Conservation (phyloP, 371 early-diverging fungal species). For the Funneliformis caledonium region DNA sequence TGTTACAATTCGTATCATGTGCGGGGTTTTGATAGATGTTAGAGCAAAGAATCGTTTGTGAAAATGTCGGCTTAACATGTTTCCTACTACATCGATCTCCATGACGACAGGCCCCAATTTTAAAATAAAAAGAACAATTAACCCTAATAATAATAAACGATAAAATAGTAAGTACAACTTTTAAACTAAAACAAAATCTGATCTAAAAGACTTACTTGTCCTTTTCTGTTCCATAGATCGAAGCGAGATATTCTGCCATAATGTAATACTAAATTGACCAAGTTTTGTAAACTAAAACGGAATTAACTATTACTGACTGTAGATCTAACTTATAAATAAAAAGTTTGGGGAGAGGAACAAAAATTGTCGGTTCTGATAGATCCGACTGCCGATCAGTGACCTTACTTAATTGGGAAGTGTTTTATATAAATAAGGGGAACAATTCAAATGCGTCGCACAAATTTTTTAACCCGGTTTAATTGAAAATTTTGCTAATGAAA, state of each 20-base stretch:
- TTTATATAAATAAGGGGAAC: no score
- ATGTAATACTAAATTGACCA: neutral
- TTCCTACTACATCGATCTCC: constrained; percentile 97
- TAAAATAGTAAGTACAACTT: constrained; percentile 11
- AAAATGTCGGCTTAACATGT: constrained; percentile 95
- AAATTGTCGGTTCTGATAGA: no score
- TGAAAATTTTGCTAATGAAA: no score
- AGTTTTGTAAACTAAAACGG: no score
- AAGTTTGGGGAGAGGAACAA: no score
- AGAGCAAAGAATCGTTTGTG: constrained; percentile 91
- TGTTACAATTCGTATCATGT: constrained; percentile 72
- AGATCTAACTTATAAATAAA: no score
- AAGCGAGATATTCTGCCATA: constrained; percentile 90
- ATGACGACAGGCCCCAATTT: constrained; percentile 98
- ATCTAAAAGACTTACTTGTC: constrained; percentile 74
- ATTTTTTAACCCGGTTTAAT: no score
- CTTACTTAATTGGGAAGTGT: no score
- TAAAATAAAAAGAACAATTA: constrained; percentile 98
- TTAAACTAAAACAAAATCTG: neutral
- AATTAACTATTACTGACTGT: no score
- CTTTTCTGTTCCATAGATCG: constrained; percentile 93
- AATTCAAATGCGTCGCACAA: no score
- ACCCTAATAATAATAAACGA: constrained; percentile 62
- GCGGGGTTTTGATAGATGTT: constrained; percentile 96
- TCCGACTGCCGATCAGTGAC: no score